Base-by-base conservation (phyloP, 2,329 filamentous ascomycete species). In the Graphium sp. region DNA sequence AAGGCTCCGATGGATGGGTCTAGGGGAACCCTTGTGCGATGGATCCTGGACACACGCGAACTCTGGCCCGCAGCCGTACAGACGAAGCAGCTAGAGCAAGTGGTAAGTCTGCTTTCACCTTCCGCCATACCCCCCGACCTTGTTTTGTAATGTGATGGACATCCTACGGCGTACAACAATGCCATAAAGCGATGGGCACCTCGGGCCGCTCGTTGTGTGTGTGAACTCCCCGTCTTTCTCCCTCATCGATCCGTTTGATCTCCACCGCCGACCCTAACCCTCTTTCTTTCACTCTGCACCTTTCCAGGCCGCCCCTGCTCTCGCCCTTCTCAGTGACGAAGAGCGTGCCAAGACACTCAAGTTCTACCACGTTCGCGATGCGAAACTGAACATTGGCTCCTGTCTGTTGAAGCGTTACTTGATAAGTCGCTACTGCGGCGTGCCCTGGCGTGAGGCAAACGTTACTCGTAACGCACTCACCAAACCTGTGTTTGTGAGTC, bases 361-460 rank as follows among this genome's bases (percentile, higher is more conserved):
- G 32, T 81, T 70, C 52, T 67, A 70, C 52, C 69, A 74, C 47
- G 55, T 75, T 39, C 59, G 66, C 43, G 80, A 85, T 50, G 79
- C 79, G 30, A 78, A 77, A 45, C 76, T 84, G 63, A 66, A 67
- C 27, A 60, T 87, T 23, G 75, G 54, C 15, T 85, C 79, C 12
- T 66, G 74, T 24, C 62, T 87, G 28, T 58, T 85, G 34, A 87
- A 87, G 55, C 74, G 76, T 31, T 62, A 74, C 39, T 72, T 67
- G 42, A 66, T 84, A 37, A 59, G 66, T 32, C 62, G 64, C 39
- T 60, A 63, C 31, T 58, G 65, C 34, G 50, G 50, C 30, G 56
- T 76, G 13, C 55, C 71, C 8, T 85, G 77, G 77, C 48, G 55
- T 22, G 48, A 60, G 4, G 68, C 74, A 26, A 50, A 41, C 12